Evolutionary conservation across 768 basidiomycete genomes (phyloP), one percentile per base, ranked within the genome.

Genomic region (Lactifluus piperatus): DNA sequence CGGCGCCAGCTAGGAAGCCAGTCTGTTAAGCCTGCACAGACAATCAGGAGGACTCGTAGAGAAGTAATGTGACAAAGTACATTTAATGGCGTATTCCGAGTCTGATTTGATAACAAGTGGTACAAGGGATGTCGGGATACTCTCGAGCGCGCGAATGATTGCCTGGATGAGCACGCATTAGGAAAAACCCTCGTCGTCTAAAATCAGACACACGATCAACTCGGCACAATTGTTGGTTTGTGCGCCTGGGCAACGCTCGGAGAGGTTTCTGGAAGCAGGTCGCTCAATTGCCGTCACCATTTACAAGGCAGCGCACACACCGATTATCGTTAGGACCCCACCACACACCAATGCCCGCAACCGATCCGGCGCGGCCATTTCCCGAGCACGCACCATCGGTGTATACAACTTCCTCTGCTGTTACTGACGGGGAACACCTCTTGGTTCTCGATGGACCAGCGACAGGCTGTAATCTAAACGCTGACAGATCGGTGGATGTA

Each of bases 151-250:
- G 20, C 93, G 84, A 20, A 88, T 75, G 58, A 97, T 90, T 11
- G 93, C 91, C 94, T 95, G 67, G 16, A n/a, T 30, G 6, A 24
- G 4, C 16, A 16, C 36, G 24, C 14, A 29, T 60, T 8, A 56
- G 27, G 29, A 5, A 36, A 20, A 5, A 43, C 51, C 22, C 30
- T 44, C n/a, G 39, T 22, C 47, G n/a, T 22, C 34, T 58, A 24
- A 36, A 29, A 27, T 37, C 6, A 56, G 24, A 39, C 81, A 55
- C 57, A 91, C 94, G 55, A 93, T 82, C 32, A 95, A 76, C 69
- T 97, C 94, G 11, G 92, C 94, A 29, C 92, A 75, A 60, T 93
- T 92, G 68, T 94, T 94, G 2, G 91, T 92, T 67, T 92, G 91
- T 56, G 74, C 78, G 3, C 90, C 90, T 4, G 88, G 88, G 70